Conservation (phyloP, 1,284 basidiomycete species). For the Cutaneotrichosporon sp. region DNA sequence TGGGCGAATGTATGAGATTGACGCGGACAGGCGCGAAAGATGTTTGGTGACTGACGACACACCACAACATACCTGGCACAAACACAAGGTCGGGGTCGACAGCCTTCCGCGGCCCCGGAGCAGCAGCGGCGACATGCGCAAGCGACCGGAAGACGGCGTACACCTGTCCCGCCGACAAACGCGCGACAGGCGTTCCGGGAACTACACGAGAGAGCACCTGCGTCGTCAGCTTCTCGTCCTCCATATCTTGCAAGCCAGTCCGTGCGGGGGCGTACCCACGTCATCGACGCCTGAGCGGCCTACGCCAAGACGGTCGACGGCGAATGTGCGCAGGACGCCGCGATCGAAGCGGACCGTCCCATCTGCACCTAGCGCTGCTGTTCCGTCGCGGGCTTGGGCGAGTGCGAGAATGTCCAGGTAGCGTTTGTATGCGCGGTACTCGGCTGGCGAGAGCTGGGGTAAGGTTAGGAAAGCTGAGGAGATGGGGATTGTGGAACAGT, state of each 20-base stretch:
- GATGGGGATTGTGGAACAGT: background rate
- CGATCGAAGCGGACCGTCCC: conserved; percentile 18
- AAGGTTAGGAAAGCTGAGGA: no score
- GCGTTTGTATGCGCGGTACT: conserved; percentile 18
- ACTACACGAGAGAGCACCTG: conserved; percentile 14
- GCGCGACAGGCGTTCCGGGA: background rate
- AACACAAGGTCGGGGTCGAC: conserved; percentile 19
- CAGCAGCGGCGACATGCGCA: conserved; percentile 6
- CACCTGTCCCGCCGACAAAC: conserved; percentile 16
- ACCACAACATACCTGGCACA: conserved; percentile 20
- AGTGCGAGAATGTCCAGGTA: conserved; percentile 23
- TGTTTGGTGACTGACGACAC: no score
- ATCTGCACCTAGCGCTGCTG: conserved; percentile 12
- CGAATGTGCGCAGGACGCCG: conserved; percentile 10
- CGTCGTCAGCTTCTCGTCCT: background rate
- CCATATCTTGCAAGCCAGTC: background rate
- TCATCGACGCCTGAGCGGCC: conserved; percentile 14
- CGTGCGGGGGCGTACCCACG: conserved; percentile 17
- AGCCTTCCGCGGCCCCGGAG: background rate
- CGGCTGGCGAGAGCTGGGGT: conserved; percentile 21
- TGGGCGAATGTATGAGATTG: no score
- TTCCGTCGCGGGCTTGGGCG: conserved; percentile 8
- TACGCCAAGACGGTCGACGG: conserved; percentile 11
- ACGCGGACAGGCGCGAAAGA: no score
- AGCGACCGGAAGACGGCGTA: conserved; percentile 21